phyloP scores from a whole-genome alignment of 805 yeast genomes.

The Pichia deserticola region DNA sequence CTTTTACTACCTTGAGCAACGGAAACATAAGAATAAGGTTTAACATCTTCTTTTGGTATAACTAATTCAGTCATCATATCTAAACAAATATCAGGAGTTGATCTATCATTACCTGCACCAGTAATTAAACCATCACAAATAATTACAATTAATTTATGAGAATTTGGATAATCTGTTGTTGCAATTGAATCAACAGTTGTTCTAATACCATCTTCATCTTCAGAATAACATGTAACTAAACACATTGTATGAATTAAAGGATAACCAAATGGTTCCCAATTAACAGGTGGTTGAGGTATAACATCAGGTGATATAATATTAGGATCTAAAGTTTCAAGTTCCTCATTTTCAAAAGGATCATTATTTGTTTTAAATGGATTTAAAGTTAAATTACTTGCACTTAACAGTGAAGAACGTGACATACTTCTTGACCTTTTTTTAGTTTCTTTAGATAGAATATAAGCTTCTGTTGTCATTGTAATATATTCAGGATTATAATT shows the following conservation, averaged over 20 bases:
- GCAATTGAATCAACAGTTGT: slow-evolving; percentile 87
- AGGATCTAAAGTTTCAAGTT: slow-evolving; percentile 44
- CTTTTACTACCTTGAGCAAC: slow-evolving; percentile 92
- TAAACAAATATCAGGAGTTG: slow-evolving; percentile 87
- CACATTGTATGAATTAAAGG: slow-evolving; percentile 71
- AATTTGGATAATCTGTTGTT: slow-evolving; percentile 93
- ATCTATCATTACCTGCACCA: slow-evolving; percentile 82
- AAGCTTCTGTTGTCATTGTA: slow-evolving; percentile 63
- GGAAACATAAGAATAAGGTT: slow-evolving; percentile 84
- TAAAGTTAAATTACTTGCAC: slow-evolving; percentile 8
- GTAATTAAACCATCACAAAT: slow-evolving; percentile 93
- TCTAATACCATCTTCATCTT: slow-evolving; percentile 78
- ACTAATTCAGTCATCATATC: slow-evolving; percentile 80
- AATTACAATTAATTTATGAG: slow-evolving; percentile 79
- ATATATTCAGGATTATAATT: slow-evolving; percentile 39
- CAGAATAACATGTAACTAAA: slow-evolving; percentile 91
- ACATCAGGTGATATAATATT: slow-evolving; percentile 65
- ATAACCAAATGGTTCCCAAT: slow-evolving; percentile 77
- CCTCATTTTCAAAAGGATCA: slow-evolving; percentile 26
- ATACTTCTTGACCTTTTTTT: slow-evolving; percentile 9
- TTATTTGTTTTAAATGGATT: slow-evolving; percentile 5
- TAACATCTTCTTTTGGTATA: slow-evolving; percentile 64
- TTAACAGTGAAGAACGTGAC: slow-evolving; percentile 8
- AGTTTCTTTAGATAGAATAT: slow-evolving; percentile 16
- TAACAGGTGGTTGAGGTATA: slow-evolving; percentile 86